Evolutionary conservation across 192 early-diverging fungal genomes (phyloP), one percentile per base, ranked within the genome.

Genomic region (Podila minutissima): DNA sequence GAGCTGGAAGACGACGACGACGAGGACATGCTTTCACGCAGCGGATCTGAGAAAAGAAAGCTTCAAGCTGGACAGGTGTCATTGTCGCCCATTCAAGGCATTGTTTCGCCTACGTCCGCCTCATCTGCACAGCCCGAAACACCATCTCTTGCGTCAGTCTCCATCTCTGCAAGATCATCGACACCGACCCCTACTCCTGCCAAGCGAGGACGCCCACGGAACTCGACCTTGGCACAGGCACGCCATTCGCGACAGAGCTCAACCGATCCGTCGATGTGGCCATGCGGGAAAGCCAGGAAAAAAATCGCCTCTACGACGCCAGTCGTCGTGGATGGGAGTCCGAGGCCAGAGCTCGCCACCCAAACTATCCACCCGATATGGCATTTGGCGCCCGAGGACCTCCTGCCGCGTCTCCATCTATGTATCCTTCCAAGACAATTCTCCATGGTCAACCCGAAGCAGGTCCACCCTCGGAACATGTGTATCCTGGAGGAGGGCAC

Each of bases 151-250:
- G 64, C 66, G 32, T 49, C 60, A 46, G 8, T 51, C 10, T 24
- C 70, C 28, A 58, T 51, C 1, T 61, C 31, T 46, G 51, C 66
- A 5, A 46, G 62, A 19, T 58, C 74, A 0, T 58, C 65, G 9
- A 60, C 74, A 1, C 53, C 65, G 10, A 59, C 59, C 3, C 28
- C 64, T 11, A 66, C 70, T 19, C 70, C 75, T n/a, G 75, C 69
- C 15, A 79, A 79, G 65, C 67, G 75, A 64, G 75, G 75, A 2
- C 75, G 75, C 28, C 75, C 75, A 15, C 75, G 75, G 17, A 79
- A 79, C 38, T 37, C 55, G 35, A 7, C 66, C n/a, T 19, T 53
- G 24, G 26, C 69, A 19, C 64, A 64, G 24, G n/a, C 38, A 35
- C 62, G 64, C 26, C 69, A 63, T 46, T 62, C 69, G 7, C 71